These are phyloP conservation scores for Babesia divergens DNA, from an alignment of 169 alveolate species.

Conservation along the genomic window DNA sequence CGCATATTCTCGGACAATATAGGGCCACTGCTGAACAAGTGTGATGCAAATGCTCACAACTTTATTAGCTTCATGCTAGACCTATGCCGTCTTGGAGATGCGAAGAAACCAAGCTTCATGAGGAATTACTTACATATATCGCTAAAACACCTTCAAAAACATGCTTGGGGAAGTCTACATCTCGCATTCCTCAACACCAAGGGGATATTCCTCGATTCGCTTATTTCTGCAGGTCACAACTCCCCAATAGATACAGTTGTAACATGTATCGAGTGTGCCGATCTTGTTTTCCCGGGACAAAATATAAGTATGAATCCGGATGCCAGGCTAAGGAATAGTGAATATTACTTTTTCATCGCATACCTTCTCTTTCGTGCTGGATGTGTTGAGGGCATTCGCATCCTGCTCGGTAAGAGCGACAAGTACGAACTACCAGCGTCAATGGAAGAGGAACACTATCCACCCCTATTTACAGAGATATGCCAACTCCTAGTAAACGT, in stretches of 20 bases:
- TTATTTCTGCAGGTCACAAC: slow-evolving; percentile 12
- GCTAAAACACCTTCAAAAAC: slow-evolving; percentile 43
- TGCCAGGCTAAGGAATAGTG: slow-evolving; percentile 27
- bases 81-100: slow-evolving; percentile 24
- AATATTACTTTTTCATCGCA: slow-evolving; percentile 55
- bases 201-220: slow-evolving; percentile 46
- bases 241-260: slow-evolving; percentile 15
- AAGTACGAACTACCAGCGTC: slow-evolving; percentile 1
- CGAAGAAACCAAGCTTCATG: slow-evolving; percentile 31
- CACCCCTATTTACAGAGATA: slow-evolving; percentile 37
- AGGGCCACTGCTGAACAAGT: slow-evolving; percentile 27
- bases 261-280: slow-evolving; percentile 24
- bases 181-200: slow-evolving; percentile 50
- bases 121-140: slow-evolving; percentile 33
- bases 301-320: neutral
- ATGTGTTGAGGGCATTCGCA: slow-evolving; percentile 1
- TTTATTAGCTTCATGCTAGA: slow-evolving; percentile 40
- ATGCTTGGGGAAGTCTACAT: slow-evolving; percentile 57
- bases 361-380: slow-evolving; percentile 59
- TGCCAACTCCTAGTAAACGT: slow-evolving; percentile 15
- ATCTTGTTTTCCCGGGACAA: slow-evolving; percentile 30
- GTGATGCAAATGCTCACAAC: slow-evolving; percentile 25
- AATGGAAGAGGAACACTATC: slow-evolving; percentile 20
- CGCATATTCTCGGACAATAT: slow-evolving; percentile 52
- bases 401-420: neutral